Base-by-base conservation (phyloP, 768 basidiomycete species). In the Rubroboletus satanas region DNA sequence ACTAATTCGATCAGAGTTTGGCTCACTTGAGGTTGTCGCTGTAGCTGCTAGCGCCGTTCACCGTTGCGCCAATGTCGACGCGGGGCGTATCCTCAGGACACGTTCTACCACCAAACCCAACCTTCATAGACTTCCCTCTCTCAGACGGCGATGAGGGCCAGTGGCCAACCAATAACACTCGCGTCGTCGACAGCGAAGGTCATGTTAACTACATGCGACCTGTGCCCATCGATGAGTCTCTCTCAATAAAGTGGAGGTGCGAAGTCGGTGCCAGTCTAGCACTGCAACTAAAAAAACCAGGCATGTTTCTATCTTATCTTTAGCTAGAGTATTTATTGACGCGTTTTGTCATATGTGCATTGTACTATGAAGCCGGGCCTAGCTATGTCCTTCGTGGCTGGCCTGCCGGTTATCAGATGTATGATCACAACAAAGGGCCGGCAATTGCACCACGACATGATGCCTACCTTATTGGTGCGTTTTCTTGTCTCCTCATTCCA, bases 181-280 rank as follows among this genome's bases (percentile, higher is more conserved):
- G 74, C 52, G 59, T 74, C 7, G 76, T 87, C 21, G 84, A 87
- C 62, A 36, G 52, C 7, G 83, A 83, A 8, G 85, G 86, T 14
- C 74, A 82, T 51, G 84, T 93, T 31, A 92, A 92, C 64, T 93
- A 69, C 69, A 87, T 86, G 80, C 77, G 80, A 15, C 75, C 73
- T 2, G 67, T 88, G 2, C 70, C 66, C 18, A 62, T 79, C 18
- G 80, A 86, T 47, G 79, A 84, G 39, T 66, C 74, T 21, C 70
- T 79, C 17, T 65, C 75, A 39, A 69, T 85, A 32, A 80, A 80
- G 65, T 93, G 90, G 88, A 77, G 83, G 32, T 62, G 61, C 14
- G 62, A 67, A 26, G 64, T 80, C 14, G 82, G 74, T 6, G 59
- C 65, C 28, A 70, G 74, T 45, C 57, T 81, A 6, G 80, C 81